Conservation (phyloP, 306 rosid species). For the Ormosia emarginata region DNA sequence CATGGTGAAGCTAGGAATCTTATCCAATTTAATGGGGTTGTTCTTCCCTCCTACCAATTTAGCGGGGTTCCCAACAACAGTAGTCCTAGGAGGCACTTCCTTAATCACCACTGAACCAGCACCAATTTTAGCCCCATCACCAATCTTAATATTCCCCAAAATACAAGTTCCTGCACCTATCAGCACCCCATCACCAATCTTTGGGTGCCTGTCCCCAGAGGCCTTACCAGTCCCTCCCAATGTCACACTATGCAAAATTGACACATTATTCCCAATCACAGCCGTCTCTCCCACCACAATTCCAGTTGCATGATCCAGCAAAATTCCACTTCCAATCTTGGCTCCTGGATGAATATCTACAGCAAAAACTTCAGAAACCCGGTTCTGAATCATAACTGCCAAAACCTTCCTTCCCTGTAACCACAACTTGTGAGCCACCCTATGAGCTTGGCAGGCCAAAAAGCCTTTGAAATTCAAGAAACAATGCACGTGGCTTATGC, state of each 20-base stretch:
- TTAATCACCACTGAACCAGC: slow-evolving; percentile 87
- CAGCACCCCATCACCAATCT: slow-evolving; percentile 88
- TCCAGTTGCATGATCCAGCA: slow-evolving; percentile 92
- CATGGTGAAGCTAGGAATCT: slow-evolving; percentile 81
- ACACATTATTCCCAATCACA: slow-evolving; percentile 83
- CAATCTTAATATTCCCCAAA: slow-evolving; percentile 72
- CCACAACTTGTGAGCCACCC: slow-evolving; percentile 77
- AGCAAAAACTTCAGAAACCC: slow-evolving; percentile 71
- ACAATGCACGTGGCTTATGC: slow-evolving; percentile 69
- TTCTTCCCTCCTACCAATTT: slow-evolving; percentile 81
- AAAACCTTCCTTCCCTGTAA: slow-evolving; percentile 45
- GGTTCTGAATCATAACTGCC: slow-evolving; percentile 71
- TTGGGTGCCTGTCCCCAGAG: slow-evolving; percentile 84
- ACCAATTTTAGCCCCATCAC: slow-evolving; percentile 86
- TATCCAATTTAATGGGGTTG: slow-evolving; percentile 65
- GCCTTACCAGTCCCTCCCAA: slow-evolving; percentile 91
- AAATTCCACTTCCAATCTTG: slow-evolving; percentile 61
- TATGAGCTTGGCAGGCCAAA: slow-evolving; percentile 70
- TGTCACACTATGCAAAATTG: slow-evolving; percentile 83
- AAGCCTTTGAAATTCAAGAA: slow-evolving; percentile 84
- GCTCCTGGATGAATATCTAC: slow-evolving; percentile 97
- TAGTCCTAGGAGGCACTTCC: slow-evolving; percentile 88
- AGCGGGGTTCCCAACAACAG: slow-evolving; percentile 90
- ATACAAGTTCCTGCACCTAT: slow-evolving; percentile 93
- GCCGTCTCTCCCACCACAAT: slow-evolving; percentile 91